Conservation (phyloP, 768 basidiomycete species). For the Mycena pura region DNA sequence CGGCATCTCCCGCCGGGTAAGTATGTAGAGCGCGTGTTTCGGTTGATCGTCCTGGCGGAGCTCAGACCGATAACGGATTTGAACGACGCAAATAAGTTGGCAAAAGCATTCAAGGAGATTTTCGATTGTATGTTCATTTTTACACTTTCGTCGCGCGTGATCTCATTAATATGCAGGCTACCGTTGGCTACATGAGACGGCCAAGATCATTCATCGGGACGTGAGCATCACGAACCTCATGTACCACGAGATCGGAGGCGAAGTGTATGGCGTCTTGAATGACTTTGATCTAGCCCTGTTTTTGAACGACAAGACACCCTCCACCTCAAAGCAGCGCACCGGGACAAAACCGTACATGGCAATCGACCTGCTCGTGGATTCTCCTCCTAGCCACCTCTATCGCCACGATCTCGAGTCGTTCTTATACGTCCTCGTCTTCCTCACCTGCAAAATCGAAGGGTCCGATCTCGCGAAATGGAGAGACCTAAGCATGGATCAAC, state of each 20-base stretch:
- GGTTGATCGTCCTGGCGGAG: background rate
- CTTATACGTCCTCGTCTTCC: constrained; percentile 32
- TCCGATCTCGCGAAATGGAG: background rate
- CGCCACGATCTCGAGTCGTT: constrained; percentile 38
- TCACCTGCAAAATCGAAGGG: background rate
- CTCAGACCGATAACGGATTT: background rate
- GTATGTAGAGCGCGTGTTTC: background rate
- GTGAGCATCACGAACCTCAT: background rate
- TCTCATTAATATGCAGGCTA: constrained; percentile 2
- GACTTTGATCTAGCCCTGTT: background rate
- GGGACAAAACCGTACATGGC: constrained; percentile 41
- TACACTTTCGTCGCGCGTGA: background rate
- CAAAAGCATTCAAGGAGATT: background rate
- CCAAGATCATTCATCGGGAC: background rate
- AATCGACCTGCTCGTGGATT: constrained; percentile 28
- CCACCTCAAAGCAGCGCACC: constrained; percentile 30
- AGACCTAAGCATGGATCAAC: background rate
- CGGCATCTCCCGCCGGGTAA: background rate
- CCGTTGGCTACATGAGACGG: background rate
- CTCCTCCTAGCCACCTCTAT: constrained; percentile 30
- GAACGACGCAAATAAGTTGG: background rate
- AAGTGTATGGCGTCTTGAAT: constrained; percentile 1
- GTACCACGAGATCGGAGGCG: background rate
- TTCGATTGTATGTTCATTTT: background rate
- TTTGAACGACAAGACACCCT: background rate